These are phyloP conservation scores for Hymenoscyphus infarciens DNA, from an alignment of 2,329 filamentous ascomycete species.

Conservation along the genomic window DNA sequence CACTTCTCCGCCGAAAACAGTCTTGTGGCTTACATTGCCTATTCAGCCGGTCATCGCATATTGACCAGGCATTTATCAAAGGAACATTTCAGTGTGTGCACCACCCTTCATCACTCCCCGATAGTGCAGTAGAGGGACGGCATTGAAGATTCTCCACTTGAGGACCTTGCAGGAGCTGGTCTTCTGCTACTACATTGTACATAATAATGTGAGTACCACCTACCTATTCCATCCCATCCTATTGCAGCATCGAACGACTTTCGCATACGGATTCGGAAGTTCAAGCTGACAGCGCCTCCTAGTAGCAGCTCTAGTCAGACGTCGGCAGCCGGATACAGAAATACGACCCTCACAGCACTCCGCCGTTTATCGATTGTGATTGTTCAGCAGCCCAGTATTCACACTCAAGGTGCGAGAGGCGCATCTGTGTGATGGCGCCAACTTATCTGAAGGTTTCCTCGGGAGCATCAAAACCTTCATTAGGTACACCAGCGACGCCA, in stretches of 20 bases:
- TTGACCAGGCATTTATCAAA: neutral
- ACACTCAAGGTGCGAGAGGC: neutral
- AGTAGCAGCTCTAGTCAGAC: conserved; percentile 4
- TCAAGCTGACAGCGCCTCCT: neutral
- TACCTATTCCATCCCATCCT: neutral
- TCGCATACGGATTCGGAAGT: neutral
- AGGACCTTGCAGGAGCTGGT: conserved; percentile 28
- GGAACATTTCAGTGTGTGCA: neutral
- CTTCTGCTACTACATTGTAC: conserved; percentile 25
- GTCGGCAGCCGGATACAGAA: neutral
- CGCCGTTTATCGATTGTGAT: neutral
- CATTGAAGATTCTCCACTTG: neutral
- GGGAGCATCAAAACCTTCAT: conserved; percentile 16
- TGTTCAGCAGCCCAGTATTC: neutral
- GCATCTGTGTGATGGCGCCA: conserved; percentile 29
- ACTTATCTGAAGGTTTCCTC: conserved; percentile 30
- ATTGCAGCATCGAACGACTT: conserved; percentile 1
- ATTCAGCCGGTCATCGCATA: conserved; percentile 8
- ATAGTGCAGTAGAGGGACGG: neutral
- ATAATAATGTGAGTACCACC: conserved; percentile 16
- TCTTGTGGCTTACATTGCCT: neutral
- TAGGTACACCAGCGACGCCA: conserved; percentile 21
- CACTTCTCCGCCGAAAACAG: neutral
- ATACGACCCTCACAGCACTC: conserved; percentile 1
- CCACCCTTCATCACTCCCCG: neutral